Percentiles rank a stretch among this genome's conserved stretches.
Conservation (phyloP, 2,329 filamentous ascomycete species). For the Metarhizium robertsii region DNA sequence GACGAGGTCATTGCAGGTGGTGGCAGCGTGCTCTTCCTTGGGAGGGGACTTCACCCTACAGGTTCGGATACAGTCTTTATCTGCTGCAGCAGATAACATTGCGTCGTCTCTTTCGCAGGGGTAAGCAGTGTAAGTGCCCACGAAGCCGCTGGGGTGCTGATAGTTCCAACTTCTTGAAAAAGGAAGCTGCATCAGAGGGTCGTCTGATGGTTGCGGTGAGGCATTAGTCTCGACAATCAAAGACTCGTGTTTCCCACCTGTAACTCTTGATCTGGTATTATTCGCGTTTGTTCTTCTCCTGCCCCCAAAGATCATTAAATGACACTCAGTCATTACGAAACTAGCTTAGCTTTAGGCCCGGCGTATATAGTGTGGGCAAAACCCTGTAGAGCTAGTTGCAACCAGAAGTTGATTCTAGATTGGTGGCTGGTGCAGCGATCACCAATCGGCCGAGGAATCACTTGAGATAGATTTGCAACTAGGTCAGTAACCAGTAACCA, state of each 20-base stretch:
- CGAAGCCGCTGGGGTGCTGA: not conserved
- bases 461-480: no score
- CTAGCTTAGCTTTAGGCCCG: not conserved
- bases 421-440: not conserved
- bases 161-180: not conserved
- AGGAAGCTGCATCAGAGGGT: not conserved
- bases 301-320: not conserved
- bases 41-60: no score
- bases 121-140: not conserved
- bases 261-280: not conserved
- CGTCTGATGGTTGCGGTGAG: not conserved
- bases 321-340: not conserved
- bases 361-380: not conserved
- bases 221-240: not conserved
- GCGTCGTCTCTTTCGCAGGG: not conserved
- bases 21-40: not conserved
- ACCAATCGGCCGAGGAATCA: not conserved
- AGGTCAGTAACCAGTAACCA: no score
- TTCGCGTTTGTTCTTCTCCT: not conserved
- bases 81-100: not conserved
- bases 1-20: no score
- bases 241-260: not conserved
- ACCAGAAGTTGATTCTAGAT: not conserved
- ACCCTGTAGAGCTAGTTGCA: not conserved
- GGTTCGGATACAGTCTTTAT: no score